phyloP scores from a whole-genome alignment of 2,329 filamentous ascomycete genomes.

The Colletotrichum spaethianum region DNA sequence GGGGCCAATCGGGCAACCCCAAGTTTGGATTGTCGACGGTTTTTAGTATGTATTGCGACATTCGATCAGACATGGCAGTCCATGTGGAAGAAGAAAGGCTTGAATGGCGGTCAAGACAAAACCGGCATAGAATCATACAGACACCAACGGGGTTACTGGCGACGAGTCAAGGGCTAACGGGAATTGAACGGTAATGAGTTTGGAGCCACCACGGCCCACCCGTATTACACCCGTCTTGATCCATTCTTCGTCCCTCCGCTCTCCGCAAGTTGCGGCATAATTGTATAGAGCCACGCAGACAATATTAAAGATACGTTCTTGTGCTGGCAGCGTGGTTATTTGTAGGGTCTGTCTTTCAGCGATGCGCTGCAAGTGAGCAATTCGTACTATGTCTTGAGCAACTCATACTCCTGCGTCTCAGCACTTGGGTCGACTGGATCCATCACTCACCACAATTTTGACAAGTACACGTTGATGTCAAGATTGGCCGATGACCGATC shows the following conservation, averaged over 20 bases:
- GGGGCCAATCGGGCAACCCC: neutral
- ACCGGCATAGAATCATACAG: too few species aligned
- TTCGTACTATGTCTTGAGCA: too few species aligned
- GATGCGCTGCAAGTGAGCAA: neutral
- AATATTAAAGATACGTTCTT: neutral
- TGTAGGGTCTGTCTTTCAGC: neutral
- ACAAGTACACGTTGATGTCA: neutral
- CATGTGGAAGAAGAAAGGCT: neutral
- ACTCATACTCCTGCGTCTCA: neutral
- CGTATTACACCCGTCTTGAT: too few species aligned
- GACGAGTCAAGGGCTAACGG: neutral
- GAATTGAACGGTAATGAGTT: conserved; percentile 12
- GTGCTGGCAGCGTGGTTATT: neutral
- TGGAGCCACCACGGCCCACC: neutral
- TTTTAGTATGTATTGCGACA: neutral
- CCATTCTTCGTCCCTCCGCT: neutral
- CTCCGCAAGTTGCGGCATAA: neutral
- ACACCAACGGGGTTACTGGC: neutral
- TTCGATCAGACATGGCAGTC: neutral
- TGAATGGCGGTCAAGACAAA: neutral
- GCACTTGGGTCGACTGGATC: neutral
- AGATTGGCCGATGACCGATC: neutral
- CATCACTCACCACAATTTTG: neutral
- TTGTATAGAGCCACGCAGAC: neutral
- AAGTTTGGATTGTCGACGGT: neutral